Evolutionary conservation across 306 rosid species (phyloP).

Genomic region (Ormosia emarginata): DNA sequence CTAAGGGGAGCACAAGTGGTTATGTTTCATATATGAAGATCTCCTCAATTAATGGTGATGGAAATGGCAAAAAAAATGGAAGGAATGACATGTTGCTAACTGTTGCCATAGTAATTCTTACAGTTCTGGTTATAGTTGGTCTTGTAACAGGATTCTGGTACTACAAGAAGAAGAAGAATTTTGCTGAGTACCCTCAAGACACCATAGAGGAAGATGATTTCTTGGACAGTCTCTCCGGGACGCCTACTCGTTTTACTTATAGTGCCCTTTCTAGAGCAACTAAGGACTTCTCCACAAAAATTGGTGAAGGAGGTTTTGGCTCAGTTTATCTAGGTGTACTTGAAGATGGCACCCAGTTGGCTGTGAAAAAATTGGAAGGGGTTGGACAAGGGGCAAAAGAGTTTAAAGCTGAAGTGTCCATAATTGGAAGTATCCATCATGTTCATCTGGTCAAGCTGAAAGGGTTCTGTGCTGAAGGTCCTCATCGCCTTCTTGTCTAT

Average conservation of each 20-base stretch:
- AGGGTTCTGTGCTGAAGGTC: constrained; percentile 66
- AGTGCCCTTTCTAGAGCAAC: constrained; percentile 68
- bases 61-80: constrained; percentile 25
- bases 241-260: constrained; percentile 70
- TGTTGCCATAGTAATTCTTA: constrained; percentile 34
- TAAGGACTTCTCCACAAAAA: constrained; percentile 63
- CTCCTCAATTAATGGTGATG: constrained; percentile 26
- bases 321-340: constrained; percentile 82
- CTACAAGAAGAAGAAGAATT: constrained; percentile 32
- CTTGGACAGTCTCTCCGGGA: constrained; percentile 57
- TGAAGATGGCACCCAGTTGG: constrained; percentile 65
- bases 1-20: constrained; percentile 33
- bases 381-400: constrained; percentile 89
- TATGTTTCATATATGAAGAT: constrained; percentile 68
- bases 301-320: constrained; percentile 94
- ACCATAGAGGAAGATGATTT: constrained; percentile 72
- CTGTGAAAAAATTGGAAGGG: constrained; percentile 93
- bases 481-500: constrained; percentile 65
- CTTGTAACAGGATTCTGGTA: constrained; percentile 43
- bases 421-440: constrained; percentile 91
- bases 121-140: constrained; percentile 37
- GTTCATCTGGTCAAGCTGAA: constrained; percentile 67
- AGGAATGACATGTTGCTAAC: constrained; percentile 30
- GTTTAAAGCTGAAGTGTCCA: constrained; percentile 85
- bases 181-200: constrained; percentile 31